Base-by-base conservation (phyloP, 2,329 filamentous ascomycete species). In the Fusarium newnesense region DNA sequence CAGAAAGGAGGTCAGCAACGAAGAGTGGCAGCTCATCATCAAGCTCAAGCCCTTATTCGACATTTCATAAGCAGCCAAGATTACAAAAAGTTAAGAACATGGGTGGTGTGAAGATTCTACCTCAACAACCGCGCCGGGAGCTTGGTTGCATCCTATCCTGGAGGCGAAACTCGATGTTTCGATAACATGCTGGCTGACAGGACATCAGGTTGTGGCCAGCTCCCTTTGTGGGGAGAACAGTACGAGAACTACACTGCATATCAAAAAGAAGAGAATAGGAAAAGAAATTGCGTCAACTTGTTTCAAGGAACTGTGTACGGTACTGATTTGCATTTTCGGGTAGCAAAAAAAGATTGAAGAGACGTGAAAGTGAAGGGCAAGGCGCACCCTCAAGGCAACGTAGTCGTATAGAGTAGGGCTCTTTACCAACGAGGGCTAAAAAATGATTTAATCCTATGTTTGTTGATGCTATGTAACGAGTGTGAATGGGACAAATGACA, bases 11-110 rank as follows among this genome's bases (percentile, higher is more conserved):
- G 94, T 98, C 46, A 89, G 88, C 54, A 96, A 93, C 84, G 96
- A 98, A 16, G 96, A 99, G 85, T 99, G 96, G 96, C 87, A 90
- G 79, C 87, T 99, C 73, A 94, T 99, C 80, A 94, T 96, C 84
- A 97, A 97, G 88, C 86, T 99, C 80, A 99, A 99, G 90, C 91
- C 94, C 44, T 81, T 97, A 76, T 98, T 98, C 81, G 96, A 98
- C 83, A 93, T 98, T 83, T 87, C 87, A 78, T 95, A 88, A 85
- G 69, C 39, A 36, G 34, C 36, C 32, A 37, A 42, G n/a, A 32
- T 21, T 39, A 26, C 32, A 42, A 69, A 56, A 42, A 49, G 36
- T 34, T 39, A 39, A 40, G 36, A 52, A 19, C 19, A 40, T 46
- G 39, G 30, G 47, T 32, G 18, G 49, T 46, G 36, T 26, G 26